Evolutionary conservation across 2,329 filamentous ascomycete genomes (phyloP), one percentile per base, ranked within the genome.

Genomic region (Sclerotinia trifoliorum): DNA sequence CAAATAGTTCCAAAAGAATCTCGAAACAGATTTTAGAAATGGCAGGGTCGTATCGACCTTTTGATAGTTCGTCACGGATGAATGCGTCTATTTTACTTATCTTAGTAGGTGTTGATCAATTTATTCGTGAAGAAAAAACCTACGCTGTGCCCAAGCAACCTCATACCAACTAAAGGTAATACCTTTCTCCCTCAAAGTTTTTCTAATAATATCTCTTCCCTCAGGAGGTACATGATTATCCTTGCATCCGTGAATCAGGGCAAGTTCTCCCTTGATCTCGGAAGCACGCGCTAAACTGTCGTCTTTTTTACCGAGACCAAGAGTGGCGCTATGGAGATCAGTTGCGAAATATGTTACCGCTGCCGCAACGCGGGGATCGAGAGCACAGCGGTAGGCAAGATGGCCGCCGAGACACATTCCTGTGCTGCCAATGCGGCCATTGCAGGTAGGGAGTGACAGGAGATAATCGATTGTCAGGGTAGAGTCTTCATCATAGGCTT

Each of bases 341-440:
- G 94, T 97, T 11, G 92, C 93, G 80, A 97, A 97, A 82, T 93
- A 98, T 78, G 92, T 90, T 42, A 96, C 90, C 49, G 88, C 88
- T 42, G 92, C 91, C 51, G 85, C 84, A 69, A 97, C 86, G 68
- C 94, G 86, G 29, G 86, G 83, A 78, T 97, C 93, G 61, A 97
- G 84, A 74, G 88, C 88, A 74, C 85, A 87, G 54, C 88, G 83
- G 77, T 87, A 90, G 66, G 88, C 92, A 24, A 97, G 86, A 77
- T 97, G 94, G 1, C 94, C 94, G 65, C 94, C 94, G 1, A 97
- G 87, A 79, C 94, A 97, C 94, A 97, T 97, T 70, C 92, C 92
- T 17, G 91, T 93, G 5, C 89, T 83, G 57, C 92, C 92, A 73
- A 97, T 86, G 48, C 86, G 85, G 62, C 93, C 93, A 70, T 88